phyloP scores from a whole-genome alignment of 768 basidiomycete genomes.

The Macrolepiota albuminosa region DNA sequence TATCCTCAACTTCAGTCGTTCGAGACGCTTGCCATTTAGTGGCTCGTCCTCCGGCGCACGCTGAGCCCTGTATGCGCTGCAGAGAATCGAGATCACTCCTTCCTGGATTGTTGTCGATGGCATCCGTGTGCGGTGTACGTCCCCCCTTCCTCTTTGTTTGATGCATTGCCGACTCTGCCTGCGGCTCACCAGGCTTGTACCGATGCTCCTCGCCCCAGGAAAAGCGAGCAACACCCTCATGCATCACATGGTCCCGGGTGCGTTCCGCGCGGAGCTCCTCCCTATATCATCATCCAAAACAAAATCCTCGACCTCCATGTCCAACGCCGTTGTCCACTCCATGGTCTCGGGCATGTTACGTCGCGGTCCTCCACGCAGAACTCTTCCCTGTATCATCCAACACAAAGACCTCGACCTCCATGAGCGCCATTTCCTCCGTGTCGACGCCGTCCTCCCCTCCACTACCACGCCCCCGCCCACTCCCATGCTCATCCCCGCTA shows the following conservation, averaged over 20 bases:
- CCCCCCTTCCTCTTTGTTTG: background rate
- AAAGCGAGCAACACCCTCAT: background rate
- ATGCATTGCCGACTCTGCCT: background rate
- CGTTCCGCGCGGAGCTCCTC: background rate
- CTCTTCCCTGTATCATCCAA: too few relatives aligned
- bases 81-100: slow-evolving; percentile 66
- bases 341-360: too few relatives aligned
- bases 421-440: too few relatives aligned
- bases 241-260: background rate
- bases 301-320: background rate
- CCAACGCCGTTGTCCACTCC: too few relatives aligned
- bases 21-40: background rate
- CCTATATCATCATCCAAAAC: too few relatives aligned
- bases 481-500: too few relatives aligned
- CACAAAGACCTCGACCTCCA: too few relatives aligned
- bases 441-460: too few relatives aligned
- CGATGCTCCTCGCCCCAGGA: background rate
- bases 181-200: background rate
- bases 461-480: too few relatives aligned
- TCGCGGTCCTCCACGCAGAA: too few relatives aligned
- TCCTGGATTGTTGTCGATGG: slow-evolving; percentile 70
- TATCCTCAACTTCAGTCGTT: background rate
- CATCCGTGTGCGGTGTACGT: slow-evolving; percentile 71
- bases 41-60: background rate
- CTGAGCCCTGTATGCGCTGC: slow-evolving; percentile 35